These are phyloP conservation scores for Peronospora belbahrii DNA, from an alignment of 352 stramenopile genomes.

Conservation along the genomic window DNA sequence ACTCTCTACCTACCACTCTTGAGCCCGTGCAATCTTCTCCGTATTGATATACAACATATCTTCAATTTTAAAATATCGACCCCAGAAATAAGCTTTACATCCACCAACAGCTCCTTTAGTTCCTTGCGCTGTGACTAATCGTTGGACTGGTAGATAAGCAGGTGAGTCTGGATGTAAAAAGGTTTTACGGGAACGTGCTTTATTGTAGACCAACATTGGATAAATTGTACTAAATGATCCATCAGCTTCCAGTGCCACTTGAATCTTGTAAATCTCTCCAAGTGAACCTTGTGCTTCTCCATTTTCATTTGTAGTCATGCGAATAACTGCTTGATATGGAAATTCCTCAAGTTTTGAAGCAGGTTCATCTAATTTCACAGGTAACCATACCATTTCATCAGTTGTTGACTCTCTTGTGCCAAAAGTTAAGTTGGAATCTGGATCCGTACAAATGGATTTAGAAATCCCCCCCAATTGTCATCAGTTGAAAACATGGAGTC, in stretches of 20 bases:
- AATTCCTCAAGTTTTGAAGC: conserved; percentile 69
- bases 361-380: conserved; percentile 78
- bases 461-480: conserved; percentile 76
- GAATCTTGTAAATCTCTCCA: conserved; percentile 88
- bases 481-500: conserved; percentile 59
- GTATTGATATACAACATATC: conserved; percentile 86
- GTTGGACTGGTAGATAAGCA: conserved; percentile 61
- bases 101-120: conserved; percentile 59
- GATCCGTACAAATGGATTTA: conserved; percentile 48
- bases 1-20: conserved; percentile 53
- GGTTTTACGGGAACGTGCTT: conserved; percentile 76
- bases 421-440: no score
- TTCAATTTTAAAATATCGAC: conserved; percentile 74
- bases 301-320: conserved; percentile 70
- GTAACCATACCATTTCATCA: conserved; percentile 60
- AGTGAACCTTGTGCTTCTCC: conserved; percentile 60
- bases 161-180: conserved; percentile 80
- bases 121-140: conserved; percentile 46
- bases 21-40: conserved; percentile 67
- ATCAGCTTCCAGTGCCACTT: conserved; percentile 64
- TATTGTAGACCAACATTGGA: conserved; percentile 88
- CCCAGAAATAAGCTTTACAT: conserved; percentile 84
- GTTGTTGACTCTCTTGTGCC: conserved; percentile 2
- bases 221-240: conserved; percentile 56
- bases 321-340: conserved; percentile 80